Percentiles rank a stretch among this genome's conserved stretches.
Evolutionary conservation across 768 basidiomycete species (phyloP).

Genomic region (Clitopilus passeckerianus): DNA sequence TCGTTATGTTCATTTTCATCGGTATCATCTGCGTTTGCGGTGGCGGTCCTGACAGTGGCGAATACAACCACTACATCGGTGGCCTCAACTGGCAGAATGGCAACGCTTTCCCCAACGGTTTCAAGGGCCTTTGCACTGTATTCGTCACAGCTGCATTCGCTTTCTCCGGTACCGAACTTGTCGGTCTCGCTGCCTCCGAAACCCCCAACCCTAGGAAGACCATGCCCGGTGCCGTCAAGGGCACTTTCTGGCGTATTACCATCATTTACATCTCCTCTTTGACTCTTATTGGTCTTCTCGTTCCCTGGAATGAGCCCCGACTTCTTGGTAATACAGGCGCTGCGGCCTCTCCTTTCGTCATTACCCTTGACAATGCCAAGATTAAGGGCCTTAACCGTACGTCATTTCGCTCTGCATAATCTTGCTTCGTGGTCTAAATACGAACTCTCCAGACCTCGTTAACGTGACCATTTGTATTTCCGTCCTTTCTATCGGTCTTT

Average conservation of each 20-base stretch:
- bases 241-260: constrained; percentile 46
- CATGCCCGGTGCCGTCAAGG: constrained; percentile 41
- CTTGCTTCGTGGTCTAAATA: too few species aligned
- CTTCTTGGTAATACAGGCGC: constrained; percentile 30
- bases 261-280: constrained; percentile 39
- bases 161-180: constrained; percentile 36
- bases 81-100: constrained; percentile 31
- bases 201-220: constrained; percentile 39
- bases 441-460: constrained; percentile 23
- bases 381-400: constrained; percentile 38
- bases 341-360: constrained; percentile 42
- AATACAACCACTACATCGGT: constrained; percentile 32
- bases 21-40: constrained; percentile 38
- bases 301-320: constrained; percentile 31
- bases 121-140: constrained; percentile 40
- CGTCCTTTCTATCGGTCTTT: constrained; percentile 40
- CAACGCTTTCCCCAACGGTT: constrained; percentile 38
- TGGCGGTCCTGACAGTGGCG: constrained; percentile 31
- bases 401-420: constrained; percentile 9
- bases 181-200: constrained; percentile 41
- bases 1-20: constrained; percentile 41
- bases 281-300: constrained; percentile 34
- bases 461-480: constrained; percentile 41
- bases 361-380: constrained; percentile 31
- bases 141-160: constrained; percentile 32